Evolutionary conservation across 2,329 filamentous ascomycete species (phyloP).

Genomic region (Sporothrix pseudoabietina): DNA sequence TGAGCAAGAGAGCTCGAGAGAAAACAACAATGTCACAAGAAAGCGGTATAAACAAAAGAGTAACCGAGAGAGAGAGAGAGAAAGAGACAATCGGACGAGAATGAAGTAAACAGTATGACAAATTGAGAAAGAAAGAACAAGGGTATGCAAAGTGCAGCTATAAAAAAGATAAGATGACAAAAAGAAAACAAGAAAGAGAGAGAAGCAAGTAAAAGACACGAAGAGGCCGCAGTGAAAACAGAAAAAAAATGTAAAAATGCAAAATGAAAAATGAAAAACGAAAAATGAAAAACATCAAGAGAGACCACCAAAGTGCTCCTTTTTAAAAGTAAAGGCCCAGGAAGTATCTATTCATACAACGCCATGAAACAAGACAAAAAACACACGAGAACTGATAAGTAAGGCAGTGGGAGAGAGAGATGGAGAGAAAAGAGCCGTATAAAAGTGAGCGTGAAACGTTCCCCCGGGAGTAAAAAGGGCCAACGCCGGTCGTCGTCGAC

Average conservation of each 20-base stretch:
- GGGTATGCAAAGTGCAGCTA: constrained; percentile 18
- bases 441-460: not conserved
- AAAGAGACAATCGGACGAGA: constrained; percentile 17
- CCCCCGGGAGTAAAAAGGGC: not conserved
- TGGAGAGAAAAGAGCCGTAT: not conserved
- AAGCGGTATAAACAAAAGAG: constrained; percentile 35
- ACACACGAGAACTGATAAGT: constrained; percentile 2
- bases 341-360: constrained; percentile 28
- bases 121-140: constrained; percentile 35
- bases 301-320: constrained; percentile 12
- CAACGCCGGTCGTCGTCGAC: not conserved
- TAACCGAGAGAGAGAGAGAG: constrained; percentile 38
- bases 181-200: not conserved
- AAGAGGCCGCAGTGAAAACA: not conserved
- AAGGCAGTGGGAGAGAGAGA: not conserved
- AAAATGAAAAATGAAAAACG: too few relatives aligned
- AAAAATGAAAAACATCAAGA: constrained; percentile 21
- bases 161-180: constrained; percentile 14
- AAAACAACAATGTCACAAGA: constrained; percentile 22
- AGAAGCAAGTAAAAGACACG: constrained; percentile 5
- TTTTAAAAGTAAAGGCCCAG: not conserved
- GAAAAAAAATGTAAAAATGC: not conserved
- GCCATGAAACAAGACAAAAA: constrained; percentile 13
- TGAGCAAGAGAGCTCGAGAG: not conserved
- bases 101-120: constrained; percentile 41